Evolutionary conservation across 768 basidiomycete species (phyloP).

Genomic region (Hemileccinum impolitum): DNA sequence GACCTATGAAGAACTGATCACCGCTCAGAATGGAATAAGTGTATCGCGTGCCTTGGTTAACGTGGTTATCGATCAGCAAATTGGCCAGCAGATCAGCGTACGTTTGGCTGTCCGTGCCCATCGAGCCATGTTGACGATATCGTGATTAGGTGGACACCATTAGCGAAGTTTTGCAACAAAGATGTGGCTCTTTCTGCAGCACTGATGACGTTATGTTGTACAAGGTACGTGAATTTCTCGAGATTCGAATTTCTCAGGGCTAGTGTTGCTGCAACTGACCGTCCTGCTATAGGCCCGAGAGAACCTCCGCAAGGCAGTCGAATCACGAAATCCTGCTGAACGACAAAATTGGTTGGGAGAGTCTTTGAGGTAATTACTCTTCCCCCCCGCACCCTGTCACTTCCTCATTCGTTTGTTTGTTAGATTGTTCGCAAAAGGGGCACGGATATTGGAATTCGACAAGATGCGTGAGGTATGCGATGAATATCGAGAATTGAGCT

Average conservation of each 20-base stretch:
- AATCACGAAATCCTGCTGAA: slow-evolving; percentile 70
- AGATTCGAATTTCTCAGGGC: not conserved
- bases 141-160: slow-evolving; percentile 84
- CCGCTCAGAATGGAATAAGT: slow-evolving; percentile 80
- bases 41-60: slow-evolving; percentile 89
- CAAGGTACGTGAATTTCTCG: slow-evolving; percentile 54
- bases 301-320: slow-evolving; percentile 85
- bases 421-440: slow-evolving; percentile 87
- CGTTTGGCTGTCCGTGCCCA: slow-evolving; percentile 23
- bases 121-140: slow-evolving; percentile 4
- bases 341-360: slow-evolving; percentile 79
- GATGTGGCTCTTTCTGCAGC: slow-evolving; percentile 97
- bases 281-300: slow-evolving; percentile 71
- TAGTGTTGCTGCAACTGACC: slow-evolving; percentile 4
- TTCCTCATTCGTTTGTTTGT: slow-evolving; percentile 7
- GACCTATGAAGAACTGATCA: slow-evolving; percentile 86
- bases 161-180: slow-evolving; percentile 88
- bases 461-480: slow-evolving; percentile 81
- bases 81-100: slow-evolving; percentile 93
- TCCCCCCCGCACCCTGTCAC: not conserved
- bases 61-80: slow-evolving; percentile 96
- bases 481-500: slow-evolving; percentile 86
- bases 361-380: slow-evolving; percentile 72
- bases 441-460: slow-evolving; percentile 77
- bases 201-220: slow-evolving; percentile 98